Evolutionary conservation across 352 stramenopile species (phyloP), one percentile per base, ranked within the genome.

Genomic region (Stramenopiles sp.): DNA sequence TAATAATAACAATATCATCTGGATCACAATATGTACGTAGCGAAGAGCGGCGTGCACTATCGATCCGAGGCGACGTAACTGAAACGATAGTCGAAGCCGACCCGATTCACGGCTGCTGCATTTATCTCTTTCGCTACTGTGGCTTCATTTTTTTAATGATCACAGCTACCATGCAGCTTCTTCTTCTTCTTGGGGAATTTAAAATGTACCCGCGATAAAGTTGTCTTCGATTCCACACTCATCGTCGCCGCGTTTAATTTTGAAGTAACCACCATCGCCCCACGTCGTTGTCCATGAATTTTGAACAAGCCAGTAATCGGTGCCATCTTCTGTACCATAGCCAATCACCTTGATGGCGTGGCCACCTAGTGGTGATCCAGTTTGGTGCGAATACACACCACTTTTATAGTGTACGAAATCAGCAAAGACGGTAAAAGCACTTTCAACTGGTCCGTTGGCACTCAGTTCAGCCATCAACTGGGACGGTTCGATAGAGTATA

Each of bases 281-380:
- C 87, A 90, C 0, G 80, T 83, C 29, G 88, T 81, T 80, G 87
- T 87, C 85, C 85, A 88, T 8, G n/a, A 83, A 80, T 88, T 88
- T 7, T 80, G 76, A 44, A 87, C 82, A 31, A 86, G 80, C 92
- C 92, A 97, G 87, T 91, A 97, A 75, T 89, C 94, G n/a, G 91
- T 91, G 80, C 92, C 95, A 33, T 33, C 71, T 4, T 78, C 71
- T 25, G 81, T 78, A 75, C 85, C 85, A 81, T 83, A 88, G 44
- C 85, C 85, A 67, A 88, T 82, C 25, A 88, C 76, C 75, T 88
- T 86, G 25, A 88, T 81, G 76, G 85, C 85, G 31, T 88, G 85
- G 25, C 85, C 85, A 55, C 85, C 85, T 27, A 88, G 75, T 14
- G 30, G 75, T n/a, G 30, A 30, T 25, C 85, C 85, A 67, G 80